phyloP scores from a whole-genome alignment of 2,329 filamentous ascomycete species.

The Cytospora mali region DNA sequence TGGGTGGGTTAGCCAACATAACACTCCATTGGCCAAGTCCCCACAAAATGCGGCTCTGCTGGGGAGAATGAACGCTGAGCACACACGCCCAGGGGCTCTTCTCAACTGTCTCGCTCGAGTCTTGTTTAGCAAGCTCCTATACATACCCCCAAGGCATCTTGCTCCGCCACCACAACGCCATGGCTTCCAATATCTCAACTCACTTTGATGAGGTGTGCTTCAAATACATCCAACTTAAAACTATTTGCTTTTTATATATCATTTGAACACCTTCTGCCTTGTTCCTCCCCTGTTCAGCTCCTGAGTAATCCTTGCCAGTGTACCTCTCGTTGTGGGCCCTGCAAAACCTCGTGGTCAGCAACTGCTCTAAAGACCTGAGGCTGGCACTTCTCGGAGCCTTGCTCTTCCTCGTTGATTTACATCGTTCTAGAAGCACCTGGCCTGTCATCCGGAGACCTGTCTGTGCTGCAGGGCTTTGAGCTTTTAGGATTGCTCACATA shows the following conservation, averaged over 20 bases:
- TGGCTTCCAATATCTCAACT: constrained; percentile 16
- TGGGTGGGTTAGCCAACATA: constrained; percentile 1
- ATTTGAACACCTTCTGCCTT: constrained; percentile 16
- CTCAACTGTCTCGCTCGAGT: constrained; percentile 15
- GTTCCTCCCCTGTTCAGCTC: constrained; percentile 12
- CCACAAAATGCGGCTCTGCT: constrained; percentile 27
- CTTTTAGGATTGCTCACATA: background rate
- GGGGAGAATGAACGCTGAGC: constrained; percentile 5
- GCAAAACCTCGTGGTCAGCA: background rate
- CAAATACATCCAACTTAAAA: background rate
- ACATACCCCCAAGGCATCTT: constrained; percentile 25
- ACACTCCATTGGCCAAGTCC: constrained; percentile 9
- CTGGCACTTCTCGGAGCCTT: constrained; percentile 14
- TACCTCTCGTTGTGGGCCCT: constrained; percentile 1
- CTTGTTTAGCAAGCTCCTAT: constrained; percentile 23
- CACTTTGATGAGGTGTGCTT: constrained; percentile 13
- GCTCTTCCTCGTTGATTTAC: constrained; percentile 4
- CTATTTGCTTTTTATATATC: constrained; percentile 11
- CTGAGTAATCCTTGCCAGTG: background rate
- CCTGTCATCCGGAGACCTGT: constrained; percentile 1
- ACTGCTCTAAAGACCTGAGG: constrained; percentile 13
- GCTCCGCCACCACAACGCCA: constrained; percentile 24
- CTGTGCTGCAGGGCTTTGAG: constrained; percentile 7
- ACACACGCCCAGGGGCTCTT: constrained; percentile 1
- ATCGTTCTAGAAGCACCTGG: background rate